A percentile compares a stretch with the other conserved stretches of the same genome.
Conservation (phyloP, 495 filamentous ascomycete genomes). For the Podospora tetraspora region DNA sequence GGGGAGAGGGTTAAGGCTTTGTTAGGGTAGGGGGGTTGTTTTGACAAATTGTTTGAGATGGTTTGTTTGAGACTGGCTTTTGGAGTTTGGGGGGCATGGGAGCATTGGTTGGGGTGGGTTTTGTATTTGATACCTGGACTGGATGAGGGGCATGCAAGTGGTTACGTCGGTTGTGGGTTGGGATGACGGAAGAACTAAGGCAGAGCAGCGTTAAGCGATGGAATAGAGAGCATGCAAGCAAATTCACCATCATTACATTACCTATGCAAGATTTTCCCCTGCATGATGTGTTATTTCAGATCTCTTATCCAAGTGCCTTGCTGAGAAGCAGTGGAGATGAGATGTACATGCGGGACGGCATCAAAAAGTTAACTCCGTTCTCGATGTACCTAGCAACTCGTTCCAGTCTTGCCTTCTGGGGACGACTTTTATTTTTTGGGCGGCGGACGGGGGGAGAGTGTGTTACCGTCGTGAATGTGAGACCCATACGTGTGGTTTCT, state of each 20-base stretch:
- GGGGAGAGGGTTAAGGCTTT: slow-evolving; percentile 39
- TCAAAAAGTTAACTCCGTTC: no score
- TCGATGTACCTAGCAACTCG: no score
- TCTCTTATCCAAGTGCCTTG: no score
- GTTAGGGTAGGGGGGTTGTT: slow-evolving; percentile 19
- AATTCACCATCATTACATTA: neutral
- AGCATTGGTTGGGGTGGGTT: neutral
- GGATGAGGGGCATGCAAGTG: neutral
- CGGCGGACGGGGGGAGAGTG: no score
- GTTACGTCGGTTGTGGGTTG: neutral
- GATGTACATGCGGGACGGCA: no score
- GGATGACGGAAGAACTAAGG: neutral
- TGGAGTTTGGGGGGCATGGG: neutral
- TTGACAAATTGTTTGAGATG: no score
- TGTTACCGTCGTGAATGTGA: no score
- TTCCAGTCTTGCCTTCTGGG: no score
- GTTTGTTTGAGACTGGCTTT: no score
- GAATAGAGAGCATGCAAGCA: neutral
- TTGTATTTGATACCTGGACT: neutral
- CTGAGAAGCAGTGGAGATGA: no score
- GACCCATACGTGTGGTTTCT: no score
- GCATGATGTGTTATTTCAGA: neutral
- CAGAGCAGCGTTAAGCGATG: neutral
- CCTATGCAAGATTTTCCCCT: neutral
- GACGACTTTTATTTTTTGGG: no score